Evolutionary conservation across 192 early-diverging fungal genomes (phyloP).

Genomic region (Backusella tuberculispora): DNA sequence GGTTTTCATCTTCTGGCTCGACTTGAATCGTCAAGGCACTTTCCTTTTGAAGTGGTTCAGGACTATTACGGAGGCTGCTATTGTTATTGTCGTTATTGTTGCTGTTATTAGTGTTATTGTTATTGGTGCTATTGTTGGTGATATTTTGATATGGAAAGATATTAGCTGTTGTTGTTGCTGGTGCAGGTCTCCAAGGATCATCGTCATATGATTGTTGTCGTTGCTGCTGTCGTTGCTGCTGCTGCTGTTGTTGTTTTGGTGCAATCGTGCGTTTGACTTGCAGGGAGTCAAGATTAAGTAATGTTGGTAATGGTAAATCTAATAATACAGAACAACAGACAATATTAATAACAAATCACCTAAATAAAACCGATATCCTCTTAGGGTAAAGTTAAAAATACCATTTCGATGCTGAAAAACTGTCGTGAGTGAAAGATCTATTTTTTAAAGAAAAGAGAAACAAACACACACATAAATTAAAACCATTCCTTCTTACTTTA

Average conservation of each 20-base stretch:
- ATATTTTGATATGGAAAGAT: neutral
- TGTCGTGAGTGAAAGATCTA: constrained; percentile 62
- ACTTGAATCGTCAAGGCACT: neutral
- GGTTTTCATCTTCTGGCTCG: constrained; percentile 9
- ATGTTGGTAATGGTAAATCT: constrained; percentile 65
- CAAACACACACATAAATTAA: neutral
- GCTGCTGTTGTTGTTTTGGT: neutral
- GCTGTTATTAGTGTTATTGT: neutral
- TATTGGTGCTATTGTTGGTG: neutral
- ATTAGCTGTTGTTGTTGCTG: neutral
- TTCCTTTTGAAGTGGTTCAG: neutral
- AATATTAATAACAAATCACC: neutral
- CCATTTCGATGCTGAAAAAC: constrained; percentile 63
- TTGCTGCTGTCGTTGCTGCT: neutral
- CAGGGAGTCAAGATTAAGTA: constrained; percentile 60
- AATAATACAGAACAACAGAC: neutral
- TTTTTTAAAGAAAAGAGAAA: neutral
- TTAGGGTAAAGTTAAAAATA: constrained; percentile 8
- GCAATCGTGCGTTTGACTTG: constrained; percentile 19
- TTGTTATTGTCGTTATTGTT: too few species aligned
- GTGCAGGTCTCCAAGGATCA: constrained; percentile 28
- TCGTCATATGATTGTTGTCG: constrained; percentile 16
- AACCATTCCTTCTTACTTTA: neutral
- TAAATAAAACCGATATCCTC: too few species aligned
- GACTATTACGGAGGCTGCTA: neutral